Evolutionary conservation across 2,329 filamentous ascomycete species (phyloP), one percentile per base, ranked within the genome.

Genomic region (Epichloe coenophiala): DNA sequence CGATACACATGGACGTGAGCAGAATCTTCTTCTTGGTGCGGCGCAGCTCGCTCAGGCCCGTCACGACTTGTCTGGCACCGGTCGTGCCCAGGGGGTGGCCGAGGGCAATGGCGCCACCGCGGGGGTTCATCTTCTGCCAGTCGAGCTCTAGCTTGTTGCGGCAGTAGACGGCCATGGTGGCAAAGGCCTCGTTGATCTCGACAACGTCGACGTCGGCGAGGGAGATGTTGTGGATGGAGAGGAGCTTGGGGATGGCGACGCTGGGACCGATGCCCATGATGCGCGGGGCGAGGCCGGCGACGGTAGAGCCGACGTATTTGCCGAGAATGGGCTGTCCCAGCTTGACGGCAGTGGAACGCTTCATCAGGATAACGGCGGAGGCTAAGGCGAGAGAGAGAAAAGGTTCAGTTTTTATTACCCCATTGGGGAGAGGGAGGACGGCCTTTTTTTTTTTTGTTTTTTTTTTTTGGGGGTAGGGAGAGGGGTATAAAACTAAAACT

Each of bases 121-220:
- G 76, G 83, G 77, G 77, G 71, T 93, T 93, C 76, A 93, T 78
- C 79, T 89, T 91, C 60, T 76, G 68, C 68, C 77, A 78, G 63
- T 86, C 82, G 47, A 91, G 71, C 57, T 79, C 79, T 47, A 93
- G 75, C 57, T 73, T 80, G 61, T 88, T 76, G 50, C 86, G 71
- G 71, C 89, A 95, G 78, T 96, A 97, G 33, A 96, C 90, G 1
- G 88, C 90, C 93, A 97, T 97, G 48, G 86, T 93, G 21, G 90
- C 91, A 62, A 98, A 98, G 1, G 93, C 93, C 77, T 98, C 93
- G 73, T 98, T 98, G 64, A 98, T 71, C 77, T 97, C 93, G 59
- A 91, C 76, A 37, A 97, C 77, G 63, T 98, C 93, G 55, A 93
- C 79, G 60, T 97, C 93, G 53, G 84, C 78, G 49, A 95, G 73